phyloP scores from a whole-genome alignment of 176 grass and related monocot genomes.

The Avena insularis region DNA sequence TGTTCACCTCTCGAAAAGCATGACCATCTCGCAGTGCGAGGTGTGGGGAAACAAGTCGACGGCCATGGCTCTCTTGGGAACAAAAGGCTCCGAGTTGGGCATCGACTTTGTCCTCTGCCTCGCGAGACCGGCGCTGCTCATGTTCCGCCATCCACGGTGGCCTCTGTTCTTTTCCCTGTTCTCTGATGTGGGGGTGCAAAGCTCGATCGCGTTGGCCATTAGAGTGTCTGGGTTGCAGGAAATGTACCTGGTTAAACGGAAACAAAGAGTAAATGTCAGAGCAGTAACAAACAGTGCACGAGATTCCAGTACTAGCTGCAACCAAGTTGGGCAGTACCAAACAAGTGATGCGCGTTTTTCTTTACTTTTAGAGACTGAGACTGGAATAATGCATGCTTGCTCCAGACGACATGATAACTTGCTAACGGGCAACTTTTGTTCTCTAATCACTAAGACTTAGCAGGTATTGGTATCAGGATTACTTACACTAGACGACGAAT shows the following conservation, averaged over 20 bases:
- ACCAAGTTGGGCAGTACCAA: not conserved
- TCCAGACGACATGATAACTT: not conserved
- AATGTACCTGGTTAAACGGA: slow-evolving; percentile 68
- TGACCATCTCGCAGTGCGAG: slow-evolving; percentile 88
- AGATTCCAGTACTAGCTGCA: not conserved
- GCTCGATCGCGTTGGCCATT: slow-evolving; percentile 89
- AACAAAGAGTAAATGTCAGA: slow-evolving; percentile 2
- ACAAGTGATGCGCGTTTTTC: not conserved
- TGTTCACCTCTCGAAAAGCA: slow-evolving; percentile 85
- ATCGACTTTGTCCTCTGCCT: slow-evolving; percentile 83
- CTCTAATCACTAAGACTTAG: not conserved
- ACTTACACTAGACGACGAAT: slow-evolving; percentile 94
- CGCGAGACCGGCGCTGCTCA: slow-evolving; percentile 80
- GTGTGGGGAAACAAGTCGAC: slow-evolving; percentile 97
- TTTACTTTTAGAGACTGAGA: not conserved
- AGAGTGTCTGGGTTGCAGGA: slow-evolving; percentile 96
- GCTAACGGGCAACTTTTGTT: not conserved
- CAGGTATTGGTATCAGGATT: not conserved
- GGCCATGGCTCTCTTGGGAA: slow-evolving; percentile 84
- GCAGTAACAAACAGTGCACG: not conserved
- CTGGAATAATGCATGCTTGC: not conserved
- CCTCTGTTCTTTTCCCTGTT: slow-evolving; percentile 79
- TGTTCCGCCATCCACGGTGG: slow-evolving; percentile 70
- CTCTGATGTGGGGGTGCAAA: slow-evolving; percentile 86
- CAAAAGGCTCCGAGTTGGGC: slow-evolving; percentile 85